Evolutionary conservation across 495 filamentous ascomycete genomes (phyloP).

Genomic region (Trichoderma parareesei): DNA sequence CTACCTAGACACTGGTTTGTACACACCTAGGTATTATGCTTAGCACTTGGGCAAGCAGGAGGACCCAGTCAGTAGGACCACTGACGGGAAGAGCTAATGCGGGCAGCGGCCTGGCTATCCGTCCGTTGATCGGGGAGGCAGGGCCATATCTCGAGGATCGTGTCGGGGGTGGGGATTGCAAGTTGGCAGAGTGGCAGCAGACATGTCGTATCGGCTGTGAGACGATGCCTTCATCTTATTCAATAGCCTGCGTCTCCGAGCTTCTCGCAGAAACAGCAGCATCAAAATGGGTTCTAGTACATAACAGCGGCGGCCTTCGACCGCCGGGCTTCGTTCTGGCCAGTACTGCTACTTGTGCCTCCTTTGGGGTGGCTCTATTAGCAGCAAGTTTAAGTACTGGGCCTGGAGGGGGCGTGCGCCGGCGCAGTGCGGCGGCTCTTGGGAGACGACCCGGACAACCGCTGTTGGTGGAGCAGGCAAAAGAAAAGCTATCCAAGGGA

Average conservation of each 20-base stretch:
- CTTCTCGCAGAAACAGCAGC: too few relatives aligned
- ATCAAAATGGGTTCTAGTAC: too few relatives aligned
- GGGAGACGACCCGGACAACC: neutral
- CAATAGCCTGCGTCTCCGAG: too few relatives aligned
- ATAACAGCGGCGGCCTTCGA: neutral
- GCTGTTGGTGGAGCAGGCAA: neutral
- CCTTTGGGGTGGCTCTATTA: neutral
- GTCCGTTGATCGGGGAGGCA: slow-evolving; percentile 8
- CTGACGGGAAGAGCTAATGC: neutral
- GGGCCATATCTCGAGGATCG: neutral
- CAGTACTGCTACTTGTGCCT: neutral
- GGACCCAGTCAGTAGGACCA: neutral
- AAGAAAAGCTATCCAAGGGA: neutral
- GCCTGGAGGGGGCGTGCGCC: neutral
- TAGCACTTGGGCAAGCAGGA: neutral
- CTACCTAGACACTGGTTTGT: too few relatives aligned
- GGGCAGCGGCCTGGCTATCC: slow-evolving; percentile 7
- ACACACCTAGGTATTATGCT: too few relatives aligned
- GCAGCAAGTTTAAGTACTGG: neutral
- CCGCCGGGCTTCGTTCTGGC: neutral
- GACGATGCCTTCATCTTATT: neutral
- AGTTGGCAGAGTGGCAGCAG: slow-evolving; percentile 5
- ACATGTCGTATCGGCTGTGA: slow-evolving; percentile 10
- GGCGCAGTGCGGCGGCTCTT: slow-evolving; percentile 1
- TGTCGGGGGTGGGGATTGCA: neutral